phyloP scores from a whole-genome alignment of 441 rosid genomes.

The Sinapis alba region DNA sequence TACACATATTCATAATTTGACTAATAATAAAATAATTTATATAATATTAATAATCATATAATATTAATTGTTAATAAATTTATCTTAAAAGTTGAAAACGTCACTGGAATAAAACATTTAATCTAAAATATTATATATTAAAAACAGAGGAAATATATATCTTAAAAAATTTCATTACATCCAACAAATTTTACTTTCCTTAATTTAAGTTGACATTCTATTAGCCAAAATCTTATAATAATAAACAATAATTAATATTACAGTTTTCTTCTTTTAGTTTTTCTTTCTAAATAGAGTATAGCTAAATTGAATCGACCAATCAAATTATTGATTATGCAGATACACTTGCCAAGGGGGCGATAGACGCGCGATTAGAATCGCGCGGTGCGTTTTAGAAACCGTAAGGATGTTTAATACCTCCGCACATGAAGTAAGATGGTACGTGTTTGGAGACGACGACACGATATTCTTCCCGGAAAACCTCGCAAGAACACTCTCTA shows the following conservation, averaged over 20 bases:
- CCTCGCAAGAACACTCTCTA: constrained; percentile 73
- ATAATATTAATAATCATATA: no score
- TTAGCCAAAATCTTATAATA: not conserved
- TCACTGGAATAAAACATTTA: no score
- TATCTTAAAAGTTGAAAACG: no score
- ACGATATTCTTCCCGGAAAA: constrained; percentile 78
- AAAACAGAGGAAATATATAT: no score
- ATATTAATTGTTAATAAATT: no score
- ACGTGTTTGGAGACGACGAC: constrained; percentile 92
- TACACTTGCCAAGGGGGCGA: constrained; percentile 64
- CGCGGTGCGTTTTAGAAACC: constrained; percentile 71
- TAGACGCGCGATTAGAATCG: constrained; percentile 77
- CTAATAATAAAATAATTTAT: no score
- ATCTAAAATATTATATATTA: no score
- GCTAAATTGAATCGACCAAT: not conserved
- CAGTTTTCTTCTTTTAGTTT: not conserved
- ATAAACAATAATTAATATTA: not conserved
- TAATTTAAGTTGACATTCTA: not conserved
- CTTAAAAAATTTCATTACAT: not conserved
- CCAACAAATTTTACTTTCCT: not conserved
- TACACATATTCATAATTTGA: no score
- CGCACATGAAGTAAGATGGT: constrained; percentile 69
- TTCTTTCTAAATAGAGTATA: not conserved
- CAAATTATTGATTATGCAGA: constrained; percentile 21
- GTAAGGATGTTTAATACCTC: constrained; percentile 36